Evolutionary conservation across 306 rosid species (phyloP), one percentile per base, ranked within the genome.

Genomic region (Sicyos edulis): DNA sequence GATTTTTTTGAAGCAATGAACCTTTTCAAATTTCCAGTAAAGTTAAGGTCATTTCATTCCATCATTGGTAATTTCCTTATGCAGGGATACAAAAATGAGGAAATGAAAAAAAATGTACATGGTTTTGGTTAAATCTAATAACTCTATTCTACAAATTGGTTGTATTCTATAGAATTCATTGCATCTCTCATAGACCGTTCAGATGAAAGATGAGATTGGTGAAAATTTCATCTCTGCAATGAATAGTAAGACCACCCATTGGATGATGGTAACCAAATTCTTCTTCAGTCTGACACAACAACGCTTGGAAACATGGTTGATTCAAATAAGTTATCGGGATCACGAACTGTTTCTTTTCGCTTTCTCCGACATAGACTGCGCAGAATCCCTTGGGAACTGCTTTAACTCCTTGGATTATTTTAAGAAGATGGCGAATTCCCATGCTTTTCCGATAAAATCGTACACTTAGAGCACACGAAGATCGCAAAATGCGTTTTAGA

Each of bases 181-280:
- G 56, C 13, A 10, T 44, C 54, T 45, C 50, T 73, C 37, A 70
- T 51, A 22, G 37, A 2, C 49, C 32, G 0, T 57, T 76, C 65
- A 78, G 76, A 70, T 17, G 13, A 64, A 79, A 77, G 70, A 75
- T 77, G 71, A 70, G 26, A 74, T 74, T 77, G 34, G 71, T 26
- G 70, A 83, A 83, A 16, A 74, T 56, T 29, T 76, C 79, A 52
- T 73, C 75, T 19, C 55, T 50, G 79, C 81, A 83, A 29, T 80
- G 86, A 37, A 83, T 83, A 19, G 81, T 83, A 21, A 83, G 81
- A 3, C 77, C 81, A 0, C 81, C 86, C 81, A 79, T 79, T 6
- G 77, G 72, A 79, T 76, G 79, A 51, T 82, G 24, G 9, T 66
- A 76, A 47, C 86, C 83, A 2, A 82, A 79, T 63, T 82, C 81